Evolutionary conservation across 2,329 filamentous ascomycete genomes (phyloP).

Genomic region (Botrytis cinerea): DNA sequence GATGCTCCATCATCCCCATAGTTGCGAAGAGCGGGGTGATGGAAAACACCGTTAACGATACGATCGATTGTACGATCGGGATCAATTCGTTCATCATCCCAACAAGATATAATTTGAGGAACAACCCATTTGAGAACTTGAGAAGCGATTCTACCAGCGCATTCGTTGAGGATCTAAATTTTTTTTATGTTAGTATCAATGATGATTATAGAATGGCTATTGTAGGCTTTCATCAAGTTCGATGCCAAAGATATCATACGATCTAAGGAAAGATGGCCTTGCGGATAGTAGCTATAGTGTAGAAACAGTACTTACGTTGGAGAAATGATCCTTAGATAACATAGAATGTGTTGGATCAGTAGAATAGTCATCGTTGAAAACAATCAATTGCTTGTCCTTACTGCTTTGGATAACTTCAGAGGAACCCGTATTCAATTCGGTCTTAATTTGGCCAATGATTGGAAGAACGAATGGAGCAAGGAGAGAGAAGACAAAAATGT

Average conservation of each 20-base stretch:
- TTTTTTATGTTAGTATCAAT: neutral
- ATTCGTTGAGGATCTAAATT: constrained; percentile 74
- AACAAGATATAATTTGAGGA: constrained; percentile 83
- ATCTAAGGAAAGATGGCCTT: neutral
- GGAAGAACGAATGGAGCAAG: constrained; percentile 86
- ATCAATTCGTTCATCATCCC: constrained; percentile 76
- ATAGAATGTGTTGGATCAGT: constrained; percentile 91
- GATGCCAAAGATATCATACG: neutral
- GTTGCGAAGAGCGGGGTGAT: constrained; percentile 80
- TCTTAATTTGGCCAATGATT: constrained; percentile 82
- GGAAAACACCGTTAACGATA: constrained; percentile 80
- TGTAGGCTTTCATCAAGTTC: neutral
- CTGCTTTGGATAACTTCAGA: constrained; percentile 85
- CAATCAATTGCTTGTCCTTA: constrained; percentile 78
- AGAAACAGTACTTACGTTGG: constrained; percentile 39
- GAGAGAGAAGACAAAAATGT: constrained; percentile 86
- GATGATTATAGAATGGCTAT: too few relatives aligned
- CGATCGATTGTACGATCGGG: constrained; percentile 69
- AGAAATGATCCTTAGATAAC: constrained; percentile 93
- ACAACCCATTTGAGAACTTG: constrained; percentile 82
- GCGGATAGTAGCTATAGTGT: neutral
- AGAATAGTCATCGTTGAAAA: constrained; percentile 76
- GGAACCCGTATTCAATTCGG: constrained; percentile 81
- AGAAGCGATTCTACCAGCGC: constrained; percentile 79
- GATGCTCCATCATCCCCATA: constrained; percentile 67